Conservation (phyloP, 1,139 yeast genomes). For the Kodamaea ohmeri region DNA sequence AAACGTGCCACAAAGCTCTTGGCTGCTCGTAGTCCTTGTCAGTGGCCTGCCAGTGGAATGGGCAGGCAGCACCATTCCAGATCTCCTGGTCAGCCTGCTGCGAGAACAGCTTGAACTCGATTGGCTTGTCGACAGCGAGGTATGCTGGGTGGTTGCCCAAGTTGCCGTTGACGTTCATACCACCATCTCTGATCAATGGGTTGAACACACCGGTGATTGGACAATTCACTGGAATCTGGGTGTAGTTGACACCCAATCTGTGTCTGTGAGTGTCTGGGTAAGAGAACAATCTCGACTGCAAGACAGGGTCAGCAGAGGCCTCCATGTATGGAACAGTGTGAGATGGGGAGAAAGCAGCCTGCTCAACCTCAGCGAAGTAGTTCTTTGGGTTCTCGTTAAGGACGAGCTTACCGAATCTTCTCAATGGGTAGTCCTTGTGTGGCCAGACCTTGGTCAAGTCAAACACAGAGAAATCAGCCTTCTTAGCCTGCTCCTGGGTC, state of each 20-base stretch:
- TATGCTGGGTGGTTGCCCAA: constrained; percentile 84
- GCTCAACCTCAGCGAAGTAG: constrained; percentile 81
- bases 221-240: constrained; percentile 73
- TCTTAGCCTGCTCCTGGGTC: constrained; percentile 69
- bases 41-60: constrained; percentile 81
- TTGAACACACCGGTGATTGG: constrained; percentile 52
- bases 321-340: constrained; percentile 84
- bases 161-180: constrained; percentile 80
- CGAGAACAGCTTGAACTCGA: constrained; percentile 44
- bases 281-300: constrained; percentile 81
- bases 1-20: constrained; percentile 64
- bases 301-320: constrained; percentile 83
- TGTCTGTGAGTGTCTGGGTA: constrained; percentile 79
- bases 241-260: constrained; percentile 65
- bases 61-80: constrained; percentile 85
- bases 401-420: constrained; percentile 68
- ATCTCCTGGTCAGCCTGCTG: constrained; percentile 70
- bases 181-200: constrained; percentile 84
- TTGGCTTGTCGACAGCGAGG: constrained; percentile 57
- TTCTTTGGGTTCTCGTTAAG: constrained; percentile 73
- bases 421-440: constrained; percentile 69
- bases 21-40: constrained; percentile 75
- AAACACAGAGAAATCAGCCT: constrained; percentile 55
- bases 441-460: constrained; percentile 84
- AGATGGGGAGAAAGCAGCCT: constrained; percentile 79